Base-by-base conservation (phyloP, 345 rosid genomes). In the Salix viminalis region DNA sequence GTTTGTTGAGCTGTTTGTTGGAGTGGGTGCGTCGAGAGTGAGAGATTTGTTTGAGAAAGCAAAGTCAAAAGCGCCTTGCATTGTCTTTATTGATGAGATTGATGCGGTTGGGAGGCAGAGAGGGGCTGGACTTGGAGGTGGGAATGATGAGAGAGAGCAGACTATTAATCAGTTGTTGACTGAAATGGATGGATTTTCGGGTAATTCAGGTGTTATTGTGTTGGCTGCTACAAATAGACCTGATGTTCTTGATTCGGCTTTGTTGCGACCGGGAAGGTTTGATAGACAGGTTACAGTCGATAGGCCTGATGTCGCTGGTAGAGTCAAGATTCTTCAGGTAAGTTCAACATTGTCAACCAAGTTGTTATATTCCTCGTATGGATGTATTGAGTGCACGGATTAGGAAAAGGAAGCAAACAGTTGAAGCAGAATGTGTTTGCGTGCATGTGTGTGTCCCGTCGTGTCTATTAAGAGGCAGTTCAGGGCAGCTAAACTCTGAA, bases 111-210 rank as follows among this genome's bases (percentile, higher is more conserved):
- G 95, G 58, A 86, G 98, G 82, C 96, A 94, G 84, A 90, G 98
- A 82, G 98, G 98, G 77, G 96, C 97, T 15, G 98, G 97, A 18
- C 86, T 90, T 67, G 97, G 97, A 70, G 98, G 97, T 64, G 98
- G 97, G 70, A 92, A 92, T 75, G 97, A 94, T 75, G 97, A 94
- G 86, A 92, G 95, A 34, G 98, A 94, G 76, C 97, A 92, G 83
- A 92, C 97, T 0, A 90, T 92, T 69, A 91, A 92, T 79, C 95
- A 91, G 89, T 71, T 91, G 70, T 66, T 94, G 83, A 92, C 97
- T 2, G 98, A 94, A 79, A 94, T 94, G 97, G 98, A 94, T 81
- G 97, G 98, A 1, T 92, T 94, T 77, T 84, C 89, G 1, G 97
- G 97, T 3, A 94, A 94, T 66, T 88, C 97, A 0, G 97, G 98